These are phyloP conservation scores for Allantophomopsis lycopodina DNA, from an alignment of 2,329 filamentous ascomycete species.

Conservation along the genomic window DNA sequence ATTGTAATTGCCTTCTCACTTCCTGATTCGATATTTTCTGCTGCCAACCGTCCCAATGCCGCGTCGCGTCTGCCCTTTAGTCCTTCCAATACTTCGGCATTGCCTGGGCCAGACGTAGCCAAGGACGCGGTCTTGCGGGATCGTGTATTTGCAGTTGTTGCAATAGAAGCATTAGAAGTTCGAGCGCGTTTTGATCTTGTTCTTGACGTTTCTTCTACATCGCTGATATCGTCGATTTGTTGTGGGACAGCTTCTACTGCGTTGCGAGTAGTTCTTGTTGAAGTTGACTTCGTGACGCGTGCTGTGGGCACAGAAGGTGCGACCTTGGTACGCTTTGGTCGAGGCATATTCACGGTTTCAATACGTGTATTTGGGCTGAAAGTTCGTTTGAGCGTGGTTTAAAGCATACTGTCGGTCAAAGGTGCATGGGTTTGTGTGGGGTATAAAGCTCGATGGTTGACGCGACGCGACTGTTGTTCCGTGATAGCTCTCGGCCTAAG, in stretches of 20 bases:
- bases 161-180: neutral
- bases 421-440: neutral
- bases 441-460: neutral
- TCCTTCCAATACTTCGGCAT: slow-evolving; percentile 1
- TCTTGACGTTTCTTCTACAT: slow-evolving; percentile 8
- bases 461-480: neutral
- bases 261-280: slow-evolving; percentile 2
- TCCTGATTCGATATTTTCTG: slow-evolving; percentile 1
- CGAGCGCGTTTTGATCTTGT: neutral
- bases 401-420: neutral
- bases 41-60: slow-evolving; percentile 2
- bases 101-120: neutral
- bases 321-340: slow-evolving; percentile 19
- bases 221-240: slow-evolving; percentile 18
- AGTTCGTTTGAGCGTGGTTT: neutral
- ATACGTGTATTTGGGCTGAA: neutral
- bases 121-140: neutral
- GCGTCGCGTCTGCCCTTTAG: slow-evolving; percentile 1
- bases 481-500: too few relatives aligned
- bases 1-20: neutral
- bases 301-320: slow-evolving; percentile 14
- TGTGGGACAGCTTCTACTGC: slow-evolving; percentile 1
- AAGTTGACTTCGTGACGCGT: slow-evolving; percentile 7
- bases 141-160: neutral
- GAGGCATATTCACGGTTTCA: slow-evolving; percentile 12